A percentile compares a stretch with the other conserved stretches of the same genome.
Evolutionary conservation across 2,329 filamentous ascomycete genomes (phyloP).

Genomic region (Grosmannia penicillata): DNA sequence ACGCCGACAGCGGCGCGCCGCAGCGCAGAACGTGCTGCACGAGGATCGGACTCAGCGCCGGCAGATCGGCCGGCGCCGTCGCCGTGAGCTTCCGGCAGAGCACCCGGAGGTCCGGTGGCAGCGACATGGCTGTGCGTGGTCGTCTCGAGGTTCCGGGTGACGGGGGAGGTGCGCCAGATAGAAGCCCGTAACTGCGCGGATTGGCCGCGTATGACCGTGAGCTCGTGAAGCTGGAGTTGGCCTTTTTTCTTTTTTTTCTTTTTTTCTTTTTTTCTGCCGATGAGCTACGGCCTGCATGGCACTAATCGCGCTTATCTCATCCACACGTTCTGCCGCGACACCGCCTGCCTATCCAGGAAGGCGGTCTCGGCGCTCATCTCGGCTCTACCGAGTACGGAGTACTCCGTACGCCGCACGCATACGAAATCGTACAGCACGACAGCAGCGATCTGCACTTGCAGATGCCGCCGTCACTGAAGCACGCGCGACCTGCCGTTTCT

Average conservation of each 20-base stretch:
- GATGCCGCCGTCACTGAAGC: too few relatives aligned
- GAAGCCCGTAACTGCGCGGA: neutral
- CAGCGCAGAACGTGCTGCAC: slow-evolving; percentile 43
- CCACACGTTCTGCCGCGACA: too few relatives aligned
- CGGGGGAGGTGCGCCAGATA: neutral
- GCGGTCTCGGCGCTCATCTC: too few relatives aligned
- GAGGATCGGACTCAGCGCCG: slow-evolving; percentile 56
- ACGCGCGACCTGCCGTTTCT: too few relatives aligned
- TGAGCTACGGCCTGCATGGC: too few relatives aligned
- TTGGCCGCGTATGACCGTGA: too few relatives aligned
- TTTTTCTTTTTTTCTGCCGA: neutral
- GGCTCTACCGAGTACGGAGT: too few relatives aligned
- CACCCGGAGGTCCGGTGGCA: slow-evolving; percentile 44
- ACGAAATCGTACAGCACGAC: too few relatives aligned
- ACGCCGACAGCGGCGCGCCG: slow-evolving; percentile 43
- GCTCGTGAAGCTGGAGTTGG: neutral
- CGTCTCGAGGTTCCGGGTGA: neutral
- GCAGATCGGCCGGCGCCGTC: slow-evolving; percentile 57
- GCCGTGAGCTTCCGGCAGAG: slow-evolving; percentile 58
- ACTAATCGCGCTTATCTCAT: too few relatives aligned
- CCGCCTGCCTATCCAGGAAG: too few relatives aligned
- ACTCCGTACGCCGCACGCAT: too few relatives aligned
- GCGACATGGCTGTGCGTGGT: slow-evolving; percentile 16
- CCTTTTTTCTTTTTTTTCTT: neutral
- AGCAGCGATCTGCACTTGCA: too few relatives aligned